These are phyloP conservation scores for Farysia itapuensis DNA, from an alignment of 1,284 basidiomycete species.

Conservation along the genomic window DNA sequence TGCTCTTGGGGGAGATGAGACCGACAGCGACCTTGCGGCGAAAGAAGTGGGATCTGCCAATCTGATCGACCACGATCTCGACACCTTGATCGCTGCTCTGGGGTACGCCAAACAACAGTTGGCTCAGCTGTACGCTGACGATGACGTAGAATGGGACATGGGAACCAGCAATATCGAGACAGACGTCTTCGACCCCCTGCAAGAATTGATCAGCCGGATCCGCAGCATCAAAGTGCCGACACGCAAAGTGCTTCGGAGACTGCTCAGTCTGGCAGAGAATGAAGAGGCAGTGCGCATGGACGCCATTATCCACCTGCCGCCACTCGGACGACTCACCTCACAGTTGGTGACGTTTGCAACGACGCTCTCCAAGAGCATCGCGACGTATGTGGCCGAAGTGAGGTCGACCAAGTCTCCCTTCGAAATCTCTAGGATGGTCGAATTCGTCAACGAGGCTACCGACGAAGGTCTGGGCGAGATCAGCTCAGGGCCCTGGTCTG, in stretches of 20 bases:
- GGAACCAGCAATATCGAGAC: conserved; percentile 31
- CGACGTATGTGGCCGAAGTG: conserved; percentile 35
- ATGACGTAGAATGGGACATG: conserved; percentile 44
- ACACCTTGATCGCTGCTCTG: conserved; percentile 53
- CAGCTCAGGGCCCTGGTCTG: conserved; percentile 24
- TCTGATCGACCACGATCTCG: conserved; percentile 54
- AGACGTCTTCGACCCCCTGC: conserved; percentile 43
- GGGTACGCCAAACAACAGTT: conserved; percentile 47
- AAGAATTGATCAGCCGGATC: conserved; percentile 44
- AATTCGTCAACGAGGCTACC: conserved; percentile 33
- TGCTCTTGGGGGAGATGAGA: conserved; percentile 68
- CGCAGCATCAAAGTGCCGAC: conserved; percentile 49
- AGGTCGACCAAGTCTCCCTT: conserved; percentile 31
- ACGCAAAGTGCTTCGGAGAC: conserved; percentile 48
- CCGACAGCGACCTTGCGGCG: conserved; percentile 49
- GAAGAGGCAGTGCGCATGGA: conserved; percentile 51
- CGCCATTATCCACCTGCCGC: conserved; percentile 44
- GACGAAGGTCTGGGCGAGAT: conserved; percentile 34
- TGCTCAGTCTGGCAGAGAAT: conserved; percentile 45
- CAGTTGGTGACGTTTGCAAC: conserved; percentile 49
- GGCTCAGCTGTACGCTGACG: conserved; percentile 38
- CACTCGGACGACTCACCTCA: conserved; percentile 40
- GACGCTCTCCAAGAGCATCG: conserved; percentile 23
- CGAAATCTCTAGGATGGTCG: conserved; percentile 20
- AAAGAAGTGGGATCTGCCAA: conserved; percentile 54